Evolutionary conservation across 2,329 filamentous ascomycete species (phyloP), one percentile per base, ranked within the genome.

Genomic region (Septoria petroselini): DNA sequence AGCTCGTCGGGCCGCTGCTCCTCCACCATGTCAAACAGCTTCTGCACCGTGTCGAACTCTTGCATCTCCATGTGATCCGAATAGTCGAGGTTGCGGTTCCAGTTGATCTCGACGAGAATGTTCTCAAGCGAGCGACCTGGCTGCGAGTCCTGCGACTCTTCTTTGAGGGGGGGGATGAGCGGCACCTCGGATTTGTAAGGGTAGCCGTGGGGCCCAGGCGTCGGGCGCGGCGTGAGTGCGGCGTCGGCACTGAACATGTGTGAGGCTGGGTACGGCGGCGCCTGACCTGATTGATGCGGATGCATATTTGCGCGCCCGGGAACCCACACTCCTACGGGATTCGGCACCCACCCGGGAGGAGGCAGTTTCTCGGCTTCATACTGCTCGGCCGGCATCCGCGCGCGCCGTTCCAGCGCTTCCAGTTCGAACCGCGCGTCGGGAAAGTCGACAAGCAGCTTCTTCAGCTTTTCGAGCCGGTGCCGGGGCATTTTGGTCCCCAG

Each of bases 21-120:
- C 12, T 55, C 52, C 7, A 55, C 41, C 35, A 52, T 47, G 15
- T 40, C 44, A 27, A 55, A 55, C 15, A 55, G 49, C 18, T 52
- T 33, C 14, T 35, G 30, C 5, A 48, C 49, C 4, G 44, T 48
- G 14, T 43, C 41, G 25, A 48, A 52, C 15, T 55, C 44, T 15
- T 43, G 52, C 19, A 55, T 30, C 14, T 55, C 52, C 34, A 55
- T 52, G 37, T 49, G 31, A 27, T 55, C 52, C 1, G 40, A 45
- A 37, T 48, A 55, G 21, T 55, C 52, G 3, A 52, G 45, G 7
- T 52, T 33, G 37, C 44, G 52, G 21, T 41, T 46, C 52, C 52
- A 55, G 14, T 46, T 52, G 37, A 55, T 45, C 21, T 55, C 52
- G 6, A 55, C 41, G 1, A 46, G 29, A 30, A 55, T 48, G 34